Evolutionary conservation across 2,329 filamentous ascomycete species (phyloP).

Genomic region (Fusarium luffae): DNA sequence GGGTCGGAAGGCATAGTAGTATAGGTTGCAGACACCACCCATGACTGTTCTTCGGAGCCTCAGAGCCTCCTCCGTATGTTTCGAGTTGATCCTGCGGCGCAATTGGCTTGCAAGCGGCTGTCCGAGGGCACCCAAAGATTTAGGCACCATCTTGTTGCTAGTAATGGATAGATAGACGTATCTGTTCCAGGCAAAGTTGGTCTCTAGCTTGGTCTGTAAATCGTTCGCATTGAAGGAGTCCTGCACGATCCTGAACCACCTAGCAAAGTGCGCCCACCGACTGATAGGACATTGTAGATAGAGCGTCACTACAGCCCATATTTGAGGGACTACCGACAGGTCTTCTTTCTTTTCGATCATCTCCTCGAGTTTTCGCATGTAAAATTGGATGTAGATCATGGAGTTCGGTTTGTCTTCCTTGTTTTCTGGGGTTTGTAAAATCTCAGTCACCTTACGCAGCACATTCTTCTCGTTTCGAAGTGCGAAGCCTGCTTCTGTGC

Average conservation of each 20-base stretch:
- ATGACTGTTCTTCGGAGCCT: slow-evolving; percentile 66
- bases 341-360: slow-evolving; percentile 72
- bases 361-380: slow-evolving; percentile 72
- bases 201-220: slow-evolving; percentile 74
- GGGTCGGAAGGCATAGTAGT: slow-evolving; percentile 86
- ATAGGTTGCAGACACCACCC: slow-evolving; percentile 80
- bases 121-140: slow-evolving; percentile 60
- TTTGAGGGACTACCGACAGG: slow-evolving; percentile 76
- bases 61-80: slow-evolving; percentile 63
- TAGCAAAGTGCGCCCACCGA: slow-evolving; percentile 78
- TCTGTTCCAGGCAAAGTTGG: slow-evolving; percentile 87
- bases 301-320: slow-evolving; percentile 87
- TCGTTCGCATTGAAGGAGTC: slow-evolving; percentile 86
- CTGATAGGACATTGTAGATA: slow-evolving; percentile 75
- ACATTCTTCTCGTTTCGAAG: slow-evolving; percentile 77
- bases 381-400: slow-evolving; percentile 70
- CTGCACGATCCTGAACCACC: slow-evolving; percentile 84
- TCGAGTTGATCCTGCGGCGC: slow-evolving; percentile 69
- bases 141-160: slow-evolving; percentile 65
- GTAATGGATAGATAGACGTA: slow-evolving; percentile 80
- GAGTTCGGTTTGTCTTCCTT: slow-evolving; percentile 60
- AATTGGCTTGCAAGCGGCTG: slow-evolving; percentile 77
- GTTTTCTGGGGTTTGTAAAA: slow-evolving; percentile 63
- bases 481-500: slow-evolving; percentile 74
- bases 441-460: slow-evolving; percentile 72